A percentile compares a stretch with the other conserved stretches of the same genome.
Conservation (phyloP, 139 green algal species). For the Picocystis salinarum region DNA sequence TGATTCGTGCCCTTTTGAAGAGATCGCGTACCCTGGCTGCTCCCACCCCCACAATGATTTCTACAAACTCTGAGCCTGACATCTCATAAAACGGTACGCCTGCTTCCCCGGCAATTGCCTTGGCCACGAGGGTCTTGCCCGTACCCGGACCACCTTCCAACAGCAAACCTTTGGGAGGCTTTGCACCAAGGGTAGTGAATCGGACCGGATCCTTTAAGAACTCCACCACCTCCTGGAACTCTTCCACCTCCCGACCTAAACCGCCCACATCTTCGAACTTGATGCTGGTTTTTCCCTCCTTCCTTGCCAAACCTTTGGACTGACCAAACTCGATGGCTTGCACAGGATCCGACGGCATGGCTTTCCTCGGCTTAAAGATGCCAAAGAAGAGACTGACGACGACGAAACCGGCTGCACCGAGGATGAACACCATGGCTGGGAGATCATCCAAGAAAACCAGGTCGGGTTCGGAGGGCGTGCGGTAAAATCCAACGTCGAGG, state of each 20-base stretch:
- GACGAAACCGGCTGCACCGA: no score
- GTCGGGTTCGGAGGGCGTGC: no score
- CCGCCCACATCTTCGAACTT: constrained; percentile 83
- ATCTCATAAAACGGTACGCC: constrained; percentile 83
- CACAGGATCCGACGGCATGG: constrained; percentile 34
- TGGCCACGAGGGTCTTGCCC: constrained; percentile 82
- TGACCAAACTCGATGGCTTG: constrained; percentile 80
- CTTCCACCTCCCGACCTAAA: constrained; percentile 51
- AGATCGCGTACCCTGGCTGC: constrained; percentile 84
- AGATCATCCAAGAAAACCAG: no score
- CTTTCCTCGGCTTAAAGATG: constrained; percentile 33
- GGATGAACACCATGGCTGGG: no score
- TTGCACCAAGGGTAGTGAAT: constrained; percentile 53
- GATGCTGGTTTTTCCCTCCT: constrained; percentile 55
- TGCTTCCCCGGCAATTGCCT: constrained; percentile 78
- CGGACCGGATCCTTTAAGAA: constrained; percentile 77
- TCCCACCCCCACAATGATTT: constrained; percentile 91
- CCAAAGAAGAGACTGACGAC: constrained; percentile 33
- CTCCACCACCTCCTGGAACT: constrained; percentile 60
- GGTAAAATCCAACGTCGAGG: no score
- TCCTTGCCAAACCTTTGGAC: constrained; percentile 57
- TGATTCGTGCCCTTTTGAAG: constrained; percentile 74
- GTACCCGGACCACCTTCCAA: constrained; percentile 75
- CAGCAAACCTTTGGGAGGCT: constrained; percentile 85
- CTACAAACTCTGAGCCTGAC: constrained; percentile 89